These are phyloP conservation scores for Neocatenulostroma microsporum DNA, from an alignment of 2,329 filamentous ascomycete species.

Conservation along the genomic window DNA sequence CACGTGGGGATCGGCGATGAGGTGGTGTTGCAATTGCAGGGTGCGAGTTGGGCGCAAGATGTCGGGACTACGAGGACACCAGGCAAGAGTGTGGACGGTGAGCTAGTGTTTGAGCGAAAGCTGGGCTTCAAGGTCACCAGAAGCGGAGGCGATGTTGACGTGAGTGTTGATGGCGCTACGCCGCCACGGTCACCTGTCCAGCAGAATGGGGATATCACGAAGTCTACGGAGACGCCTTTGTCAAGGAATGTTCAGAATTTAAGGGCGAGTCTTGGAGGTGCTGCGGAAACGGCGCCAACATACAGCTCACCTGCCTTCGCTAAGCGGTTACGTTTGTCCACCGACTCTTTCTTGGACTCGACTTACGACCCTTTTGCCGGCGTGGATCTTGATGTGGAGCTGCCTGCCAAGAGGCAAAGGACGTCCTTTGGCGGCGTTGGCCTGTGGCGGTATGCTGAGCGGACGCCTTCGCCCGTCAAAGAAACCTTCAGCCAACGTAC, in stretches of 20 bases:
- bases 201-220: background rate
- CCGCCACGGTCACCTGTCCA: background rate
- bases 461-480: conserved; percentile 62
- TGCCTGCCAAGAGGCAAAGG: conserved; percentile 60
- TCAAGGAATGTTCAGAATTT: background rate
- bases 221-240: conserved; percentile 7
- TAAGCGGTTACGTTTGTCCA: conserved; percentile 62
- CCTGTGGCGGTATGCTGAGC: conserved; percentile 66
- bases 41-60: conserved; percentile 56
- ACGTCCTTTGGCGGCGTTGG: conserved; percentile 61
- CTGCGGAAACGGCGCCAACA: conserved; percentile 22
- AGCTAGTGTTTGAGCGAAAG: conserved; percentile 43
- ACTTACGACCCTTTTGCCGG: conserved; percentile 60
- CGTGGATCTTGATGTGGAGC: conserved; percentile 51
- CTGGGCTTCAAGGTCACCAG: conserved; percentile 27
- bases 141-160: conserved; percentile 11
- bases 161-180: conserved; percentile 9
- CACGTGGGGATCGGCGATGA: conserved; percentile 72
- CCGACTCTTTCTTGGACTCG: conserved; percentile 57
- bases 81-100: conserved; percentile 51
- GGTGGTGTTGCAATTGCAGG: conserved; percentile 60
- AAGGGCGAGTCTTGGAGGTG: conserved; percentile 13
- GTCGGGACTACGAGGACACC: conserved; percentile 48
- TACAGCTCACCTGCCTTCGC: conserved; percentile 68
- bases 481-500: background rate